Percentiles rank a stretch among this genome's conserved stretches.
phyloP scores from a whole-genome alignment of 2,329 filamentous ascomycete species.

The Ascochyta koolunga region DNA sequence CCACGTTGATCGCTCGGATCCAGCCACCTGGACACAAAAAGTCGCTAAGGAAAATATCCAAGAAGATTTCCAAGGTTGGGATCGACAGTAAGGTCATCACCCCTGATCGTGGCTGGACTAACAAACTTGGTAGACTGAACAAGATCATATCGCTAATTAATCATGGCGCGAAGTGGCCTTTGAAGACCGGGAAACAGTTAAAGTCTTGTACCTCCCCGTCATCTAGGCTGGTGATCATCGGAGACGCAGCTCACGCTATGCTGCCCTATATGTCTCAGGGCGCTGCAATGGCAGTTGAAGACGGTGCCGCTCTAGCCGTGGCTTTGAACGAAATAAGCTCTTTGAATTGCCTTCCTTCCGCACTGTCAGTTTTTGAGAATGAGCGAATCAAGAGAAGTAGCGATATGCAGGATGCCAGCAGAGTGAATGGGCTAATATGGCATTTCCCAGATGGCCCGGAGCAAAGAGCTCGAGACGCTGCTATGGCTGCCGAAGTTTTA shows the following conservation, averaged over 20 bases:
- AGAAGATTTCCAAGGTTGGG: constrained; percentile 65
- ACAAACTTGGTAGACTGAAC: constrained; percentile 20
- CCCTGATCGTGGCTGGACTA: background rate
- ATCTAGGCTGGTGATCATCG: constrained; percentile 26
- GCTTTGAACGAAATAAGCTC: constrained; percentile 39
- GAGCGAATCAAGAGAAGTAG: constrained; percentile 52
- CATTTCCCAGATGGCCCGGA: constrained; percentile 43
- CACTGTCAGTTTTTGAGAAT: constrained; percentile 51
- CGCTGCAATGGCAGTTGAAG: constrained; percentile 70
- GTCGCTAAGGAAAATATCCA: constrained; percentile 66
- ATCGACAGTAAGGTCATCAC: constrained; percentile 55
- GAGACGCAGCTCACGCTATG: constrained; percentile 35
- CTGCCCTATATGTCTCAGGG: constrained; percentile 45
- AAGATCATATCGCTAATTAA: constrained; percentile 39
- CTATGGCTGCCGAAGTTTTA: constrained; percentile 45
- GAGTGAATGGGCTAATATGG: constrained; percentile 57
- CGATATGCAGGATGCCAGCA: constrained; percentile 55
- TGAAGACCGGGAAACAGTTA: constrained; percentile 22
- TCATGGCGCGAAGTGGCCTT: constrained; percentile 31
- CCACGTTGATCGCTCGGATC: constrained; percentile 64
- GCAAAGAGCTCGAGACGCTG: constrained; percentile 26
- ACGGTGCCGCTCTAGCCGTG: constrained; percentile 66
- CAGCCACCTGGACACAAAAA: constrained; percentile 56
- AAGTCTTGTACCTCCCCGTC: constrained; percentile 19
- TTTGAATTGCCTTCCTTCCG: constrained; percentile 37